A percentile compares a stretch with the other conserved stretches of the same genome.
Conservation (phyloP, 495 filamentous ascomycete genomes). For the Astrothelium macrocarpum region DNA sequence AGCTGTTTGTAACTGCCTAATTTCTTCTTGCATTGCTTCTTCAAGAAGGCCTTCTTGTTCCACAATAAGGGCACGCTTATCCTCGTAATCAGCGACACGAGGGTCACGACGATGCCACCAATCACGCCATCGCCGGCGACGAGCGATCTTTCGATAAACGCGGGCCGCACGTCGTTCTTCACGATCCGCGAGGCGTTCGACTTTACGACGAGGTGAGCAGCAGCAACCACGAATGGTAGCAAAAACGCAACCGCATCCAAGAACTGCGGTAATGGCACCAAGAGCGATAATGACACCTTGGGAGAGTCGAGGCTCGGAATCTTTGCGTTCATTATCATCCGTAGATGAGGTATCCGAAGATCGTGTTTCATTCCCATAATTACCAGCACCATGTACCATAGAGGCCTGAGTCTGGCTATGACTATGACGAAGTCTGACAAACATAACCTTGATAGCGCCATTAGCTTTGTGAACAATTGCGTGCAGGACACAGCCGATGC, state of each 20-base stretch:
- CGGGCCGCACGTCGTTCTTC: constrained; percentile 30
- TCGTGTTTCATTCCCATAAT: neutral
- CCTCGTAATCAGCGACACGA: constrained; percentile 32
- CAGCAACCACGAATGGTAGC: constrained; percentile 21
- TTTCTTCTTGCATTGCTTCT: constrained; percentile 36
- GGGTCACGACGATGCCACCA: constrained; percentile 23
- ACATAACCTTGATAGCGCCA: constrained; percentile 19
- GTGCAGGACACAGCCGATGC: constrained; percentile 25
- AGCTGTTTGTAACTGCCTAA: constrained; percentile 28
- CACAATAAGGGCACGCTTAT: constrained; percentile 33
- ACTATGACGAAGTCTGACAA: neutral
- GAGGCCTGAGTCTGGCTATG: neutral
- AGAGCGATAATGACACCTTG: constrained; percentile 20
- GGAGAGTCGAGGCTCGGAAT: neutral
- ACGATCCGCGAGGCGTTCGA: constrained; percentile 27
- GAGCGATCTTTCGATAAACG: constrained; percentile 27
- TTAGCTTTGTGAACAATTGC: constrained; percentile 21
- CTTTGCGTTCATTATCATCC: neutral
- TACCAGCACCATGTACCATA: neutral
- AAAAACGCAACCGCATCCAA: constrained; percentile 17
- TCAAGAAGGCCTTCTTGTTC: constrained; percentile 33
- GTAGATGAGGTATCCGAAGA: neutral
- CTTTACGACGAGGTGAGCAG: constrained; percentile 21
- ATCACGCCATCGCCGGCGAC: constrained; percentile 22
- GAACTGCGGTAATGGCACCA: constrained; percentile 13